Evolutionary conservation across 805 yeast genomes (phyloP).

Genomic region (Cyberlindnera petersonii): DNA sequence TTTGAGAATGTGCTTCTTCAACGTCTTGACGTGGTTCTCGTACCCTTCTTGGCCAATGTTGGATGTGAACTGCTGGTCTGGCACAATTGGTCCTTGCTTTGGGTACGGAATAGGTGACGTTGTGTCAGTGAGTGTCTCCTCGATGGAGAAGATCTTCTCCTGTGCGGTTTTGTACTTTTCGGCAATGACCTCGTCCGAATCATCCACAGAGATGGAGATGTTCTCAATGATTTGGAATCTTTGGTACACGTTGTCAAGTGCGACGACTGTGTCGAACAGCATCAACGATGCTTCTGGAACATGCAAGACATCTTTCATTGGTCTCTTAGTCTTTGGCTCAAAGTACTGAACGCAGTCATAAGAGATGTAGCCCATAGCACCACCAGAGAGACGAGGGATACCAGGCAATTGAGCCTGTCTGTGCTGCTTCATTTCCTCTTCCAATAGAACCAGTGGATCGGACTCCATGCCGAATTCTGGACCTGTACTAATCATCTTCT

Average conservation of each 20-base stretch:
- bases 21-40: conserved; percentile 68
- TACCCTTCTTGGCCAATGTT: conserved; percentile 94
- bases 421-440: conserved; percentile 61
- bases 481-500: conserved; percentile 80
- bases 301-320: conserved; percentile 70
- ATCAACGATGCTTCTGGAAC: conserved; percentile 91
- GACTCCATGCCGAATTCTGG: conserved; percentile 50
- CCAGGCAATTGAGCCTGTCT: conserved; percentile 79
- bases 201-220: conserved; percentile 43
- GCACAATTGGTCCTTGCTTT: conserved; percentile 66
- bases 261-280: conserved; percentile 87
- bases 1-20: conserved; percentile 76
- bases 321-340: conserved; percentile 83
- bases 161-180: conserved; percentile 52
- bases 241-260: conserved; percentile 91
- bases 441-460: conserved; percentile 78
- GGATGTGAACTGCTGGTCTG: conserved; percentile 69
- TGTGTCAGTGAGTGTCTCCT: conserved; percentile 43
- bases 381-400: conserved; percentile 82
- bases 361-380: conserved; percentile 93
- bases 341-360: conserved; percentile 96
- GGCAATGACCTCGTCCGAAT: conserved; percentile 31
- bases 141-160: conserved; percentile 53
- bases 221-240: conserved; percentile 89
- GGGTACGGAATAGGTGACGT: conserved; percentile 54